Evolutionary conservation across 331 rosid species (phyloP).

Genomic region (Erythrophleum ivorense): DNA sequence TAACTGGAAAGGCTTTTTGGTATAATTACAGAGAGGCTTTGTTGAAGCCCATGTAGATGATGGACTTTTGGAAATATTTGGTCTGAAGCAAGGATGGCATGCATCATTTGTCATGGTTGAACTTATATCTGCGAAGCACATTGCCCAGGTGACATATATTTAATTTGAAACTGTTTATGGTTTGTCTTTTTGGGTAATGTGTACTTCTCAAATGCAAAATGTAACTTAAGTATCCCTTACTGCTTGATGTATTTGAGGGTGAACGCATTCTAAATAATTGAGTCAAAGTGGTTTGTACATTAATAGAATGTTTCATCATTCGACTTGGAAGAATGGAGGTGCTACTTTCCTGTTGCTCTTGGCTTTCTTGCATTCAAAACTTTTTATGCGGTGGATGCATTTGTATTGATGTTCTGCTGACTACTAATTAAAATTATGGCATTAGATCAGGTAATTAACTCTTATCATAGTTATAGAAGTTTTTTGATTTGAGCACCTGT

Average conservation of each 20-base stretch:
- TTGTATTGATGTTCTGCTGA: conserved; percentile 11
- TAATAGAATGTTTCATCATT: background rate
- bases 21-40: conserved; percentile 73
- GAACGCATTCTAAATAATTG: conserved; percentile 16
- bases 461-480: background rate
- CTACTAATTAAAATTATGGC: conserved; percentile 19
- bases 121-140: conserved; percentile 86
- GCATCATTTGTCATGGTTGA: conserved; percentile 98
- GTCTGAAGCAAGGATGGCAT: conserved; percentile 99
- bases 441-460: conserved; percentile 12
- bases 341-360: conserved; percentile 14
- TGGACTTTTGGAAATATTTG: conserved; percentile 93
- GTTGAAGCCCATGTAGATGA: conserved; percentile 95
- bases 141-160: conserved; percentile 76
- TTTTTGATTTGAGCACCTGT: conserved; percentile 3
- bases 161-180: conserved; percentile 16
- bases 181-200: conserved; percentile 14
- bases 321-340: background rate
- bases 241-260: conserved; percentile 33
- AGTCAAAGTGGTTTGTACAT: background rate
- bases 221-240: background rate
- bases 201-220: conserved; percentile 25
- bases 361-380: conserved; percentile 28
- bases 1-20: conserved; percentile 31
- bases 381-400: background rate